These are phyloP conservation scores for Aspergillus pseudoterreus DNA, from an alignment of 2,329 filamentous ascomycete species.

Conservation along the genomic window DNA sequence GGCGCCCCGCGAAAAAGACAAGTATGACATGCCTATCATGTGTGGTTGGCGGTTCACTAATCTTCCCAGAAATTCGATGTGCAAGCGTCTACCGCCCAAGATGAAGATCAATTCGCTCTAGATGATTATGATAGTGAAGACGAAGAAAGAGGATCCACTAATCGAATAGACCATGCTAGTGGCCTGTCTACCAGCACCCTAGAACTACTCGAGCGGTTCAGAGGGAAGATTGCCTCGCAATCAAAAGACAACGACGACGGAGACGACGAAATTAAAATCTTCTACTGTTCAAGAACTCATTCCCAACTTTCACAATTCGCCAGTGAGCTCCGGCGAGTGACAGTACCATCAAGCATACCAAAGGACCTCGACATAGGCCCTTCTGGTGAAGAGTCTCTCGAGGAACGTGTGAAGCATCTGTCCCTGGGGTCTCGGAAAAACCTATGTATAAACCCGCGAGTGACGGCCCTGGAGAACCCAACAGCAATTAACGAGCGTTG, in stretches of 20 bases:
- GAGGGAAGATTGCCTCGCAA: slow-evolving; percentile 38
- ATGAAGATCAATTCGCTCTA: slow-evolving; percentile 70
- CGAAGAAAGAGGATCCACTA: slow-evolving; percentile 38
- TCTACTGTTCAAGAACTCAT: slow-evolving; percentile 88
- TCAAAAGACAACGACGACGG: slow-evolving; percentile 45
- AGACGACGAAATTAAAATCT: slow-evolving; percentile 70
- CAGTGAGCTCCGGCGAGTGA: slow-evolving; percentile 73
- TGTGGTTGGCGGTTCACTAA: not conserved
- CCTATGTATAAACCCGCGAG: slow-evolving; percentile 82
- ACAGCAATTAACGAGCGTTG: slow-evolving; percentile 92
- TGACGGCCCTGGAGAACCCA: slow-evolving; percentile 64
- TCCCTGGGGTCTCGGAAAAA: slow-evolving; percentile 83
- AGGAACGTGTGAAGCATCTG: slow-evolving; percentile 71
- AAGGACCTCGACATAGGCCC: slow-evolving; percentile 26
- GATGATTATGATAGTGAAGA: slow-evolving; percentile 69
- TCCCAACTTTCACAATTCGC: slow-evolving; percentile 89
- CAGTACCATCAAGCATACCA: slow-evolving; percentile 68
- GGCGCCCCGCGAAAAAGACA: slow-evolving; percentile 47
- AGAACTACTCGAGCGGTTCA: slow-evolving; percentile 66
- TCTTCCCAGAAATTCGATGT: slow-evolving; percentile 27
- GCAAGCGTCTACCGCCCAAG: slow-evolving; percentile 25
- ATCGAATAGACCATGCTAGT: slow-evolving; percentile 29
- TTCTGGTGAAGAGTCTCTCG: slow-evolving; percentile 26
- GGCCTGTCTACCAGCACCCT: slow-evolving; percentile 72
- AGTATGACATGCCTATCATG: slow-evolving; percentile 22